Conservation (phyloP, 108 stramenopile species). For the Epithemia pelagica region DNA sequence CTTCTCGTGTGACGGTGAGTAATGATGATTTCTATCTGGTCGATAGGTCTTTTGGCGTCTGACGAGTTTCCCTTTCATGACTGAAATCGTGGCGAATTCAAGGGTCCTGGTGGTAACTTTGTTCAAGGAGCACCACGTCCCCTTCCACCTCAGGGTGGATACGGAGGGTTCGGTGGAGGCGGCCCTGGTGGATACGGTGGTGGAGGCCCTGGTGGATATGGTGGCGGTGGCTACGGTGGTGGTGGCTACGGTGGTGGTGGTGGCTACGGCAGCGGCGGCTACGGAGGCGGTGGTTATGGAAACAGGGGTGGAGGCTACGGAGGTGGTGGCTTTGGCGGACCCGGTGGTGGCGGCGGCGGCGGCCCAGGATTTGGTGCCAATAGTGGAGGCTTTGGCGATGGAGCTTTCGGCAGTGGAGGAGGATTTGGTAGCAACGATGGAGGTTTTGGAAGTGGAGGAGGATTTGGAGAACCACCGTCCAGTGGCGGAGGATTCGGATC, state of each 20-base stretch:
- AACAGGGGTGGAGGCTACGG: conserved; percentile 5
- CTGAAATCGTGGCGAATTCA: too few relatives aligned
- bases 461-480: background rate
- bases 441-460: background rate
- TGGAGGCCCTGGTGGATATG: conserved; percentile 8
- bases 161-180: conserved; percentile 14
- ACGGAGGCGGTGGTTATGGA: conserved; percentile 5
- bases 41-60: too few relatives aligned
- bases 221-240: conserved; percentile 7
- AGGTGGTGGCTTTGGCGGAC: background rate
- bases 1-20: conserved; percentile 81
- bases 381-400: conserved; percentile 1
- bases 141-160: background rate
- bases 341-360: background rate
- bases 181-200: conserved; percentile 11
- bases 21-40: too few relatives aligned
- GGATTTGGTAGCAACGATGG: conserved; percentile 2
- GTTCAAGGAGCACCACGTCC: conserved; percentile 46
- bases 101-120: conserved; percentile 80
- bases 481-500: background rate
- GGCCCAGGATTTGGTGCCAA: conserved; percentile 5
- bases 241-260: conserved; percentile 15
- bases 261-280: background rate
- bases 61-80: too few relatives aligned
- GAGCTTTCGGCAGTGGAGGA: conserved; percentile 7